These are phyloP conservation scores for Antitrichia curtipendula DNA, from an alignment of 225 moss, liverwort and hornwort genomes.

Conservation along the genomic window DNA sequence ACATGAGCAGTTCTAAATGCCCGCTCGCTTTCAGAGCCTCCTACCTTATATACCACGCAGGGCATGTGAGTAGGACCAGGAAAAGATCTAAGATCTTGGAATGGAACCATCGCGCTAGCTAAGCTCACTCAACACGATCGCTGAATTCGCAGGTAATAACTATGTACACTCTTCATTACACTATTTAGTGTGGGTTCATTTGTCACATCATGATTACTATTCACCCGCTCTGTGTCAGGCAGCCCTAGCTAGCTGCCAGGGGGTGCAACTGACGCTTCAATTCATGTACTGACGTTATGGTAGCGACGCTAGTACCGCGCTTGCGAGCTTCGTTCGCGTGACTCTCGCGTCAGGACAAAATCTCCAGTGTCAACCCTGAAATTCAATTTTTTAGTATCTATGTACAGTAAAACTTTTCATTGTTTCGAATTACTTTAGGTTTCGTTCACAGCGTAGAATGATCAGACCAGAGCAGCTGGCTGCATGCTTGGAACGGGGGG, in stretches of 20 bases:
- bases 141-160: neutral
- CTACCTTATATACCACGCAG: no score
- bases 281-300: neutral
- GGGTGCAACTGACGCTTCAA: neutral
- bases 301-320: neutral
- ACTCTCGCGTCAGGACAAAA: neutral
- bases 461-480: neutral
- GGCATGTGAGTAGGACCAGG: neutral
- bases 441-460: neutral
- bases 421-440: neutral
- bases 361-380: neutral
- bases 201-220: neutral
- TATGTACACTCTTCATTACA: neutral
- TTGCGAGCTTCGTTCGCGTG: neutral
- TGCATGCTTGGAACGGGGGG: neutral
- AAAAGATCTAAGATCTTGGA: neutral
- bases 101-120: neutral
- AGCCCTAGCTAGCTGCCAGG: neutral
- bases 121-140: neutral
- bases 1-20: no score
- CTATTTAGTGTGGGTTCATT: neutral
- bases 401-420: neutral
- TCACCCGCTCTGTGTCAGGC: neutral
- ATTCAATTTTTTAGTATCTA: neutral
- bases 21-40: no score